A percentile compares a stretch with the other conserved stretches of the same genome.
Conservation (phyloP, 192 early-diverging fungal genomes). For the Paraglomus occultum region DNA sequence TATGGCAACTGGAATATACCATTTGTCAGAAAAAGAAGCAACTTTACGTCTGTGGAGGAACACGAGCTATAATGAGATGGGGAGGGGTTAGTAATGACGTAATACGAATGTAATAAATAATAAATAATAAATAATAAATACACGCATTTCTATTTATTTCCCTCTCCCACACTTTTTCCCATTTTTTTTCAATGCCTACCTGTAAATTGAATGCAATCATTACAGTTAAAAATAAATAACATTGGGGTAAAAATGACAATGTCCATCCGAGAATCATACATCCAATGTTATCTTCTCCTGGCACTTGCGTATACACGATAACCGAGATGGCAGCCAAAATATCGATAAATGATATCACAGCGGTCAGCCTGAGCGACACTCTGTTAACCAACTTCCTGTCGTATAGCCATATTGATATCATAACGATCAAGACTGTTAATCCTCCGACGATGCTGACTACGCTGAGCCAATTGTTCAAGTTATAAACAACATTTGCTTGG, state of each 20-base stretch:
- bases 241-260: constrained; percentile 14
- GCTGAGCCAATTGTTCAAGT: constrained; percentile 1
- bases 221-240: constrained; percentile 12
- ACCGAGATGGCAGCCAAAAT: not conserved
- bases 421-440: constrained; percentile 13
- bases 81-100: not conserved
- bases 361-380: constrained; percentile 4
- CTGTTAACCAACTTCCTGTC: constrained; percentile 17
- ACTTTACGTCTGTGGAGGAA: constrained; percentile 24
- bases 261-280: not conserved
- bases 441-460: constrained; percentile 9
- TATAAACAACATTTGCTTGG: not conserved
- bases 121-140: not conserved
- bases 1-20: constrained; percentile 3
- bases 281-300: not conserved
- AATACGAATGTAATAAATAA: not conserved
- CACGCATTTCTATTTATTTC: not conserved
- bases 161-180: too few relatives aligned
- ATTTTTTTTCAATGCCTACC: not conserved
- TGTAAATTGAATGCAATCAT: constrained; percentile 26
- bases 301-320: not conserved
- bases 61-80: not conserved
- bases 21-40: constrained; percentile 14
- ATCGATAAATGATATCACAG: constrained; percentile 20
- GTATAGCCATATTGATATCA: constrained; percentile 15